Evolutionary conservation across 2,329 filamentous ascomycete species (phyloP).

Genomic region (Zopfia rhizophila): DNA sequence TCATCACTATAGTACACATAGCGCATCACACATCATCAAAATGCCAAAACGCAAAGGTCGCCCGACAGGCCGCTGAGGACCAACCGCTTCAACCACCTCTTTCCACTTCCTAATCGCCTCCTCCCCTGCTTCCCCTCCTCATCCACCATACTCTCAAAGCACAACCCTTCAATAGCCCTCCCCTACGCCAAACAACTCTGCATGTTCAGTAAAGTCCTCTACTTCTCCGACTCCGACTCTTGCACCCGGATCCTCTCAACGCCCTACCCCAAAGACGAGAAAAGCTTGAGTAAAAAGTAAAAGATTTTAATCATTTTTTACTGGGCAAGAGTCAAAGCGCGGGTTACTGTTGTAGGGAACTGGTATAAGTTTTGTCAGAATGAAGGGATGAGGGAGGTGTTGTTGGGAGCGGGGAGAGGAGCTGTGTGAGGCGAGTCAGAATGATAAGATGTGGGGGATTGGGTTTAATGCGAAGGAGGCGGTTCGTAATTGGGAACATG

Average conservation of each 20-base stretch:
- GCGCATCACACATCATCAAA: too few relatives aligned
- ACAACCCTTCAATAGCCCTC: conserved; percentile 14
- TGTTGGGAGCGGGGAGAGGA: conserved; percentile 64
- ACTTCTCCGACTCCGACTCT: conserved; percentile 31
- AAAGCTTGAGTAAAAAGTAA: conserved; percentile 61
- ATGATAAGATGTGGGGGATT: conserved; percentile 27
- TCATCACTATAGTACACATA: too few relatives aligned
- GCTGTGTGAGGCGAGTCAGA: conserved; percentile 64
- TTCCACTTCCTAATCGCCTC: conserved; percentile 16
- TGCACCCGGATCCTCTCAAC: conserved; percentile 58
- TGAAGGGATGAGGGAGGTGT: conserved; percentile 53
- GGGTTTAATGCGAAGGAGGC: conserved; percentile 24
- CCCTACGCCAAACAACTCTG: conserved; percentile 30
- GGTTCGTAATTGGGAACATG: too few relatives aligned
- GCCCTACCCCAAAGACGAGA: conserved; percentile 54
- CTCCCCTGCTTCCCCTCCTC: conserved; percentile 2
- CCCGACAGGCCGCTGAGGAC: not conserved
- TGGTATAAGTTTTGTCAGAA: conserved; percentile 63
- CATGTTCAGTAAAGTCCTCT: conserved; percentile 31
- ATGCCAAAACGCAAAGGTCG: too few relatives aligned
- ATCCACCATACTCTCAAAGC: conserved; percentile 3
- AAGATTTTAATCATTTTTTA: conserved; percentile 56
- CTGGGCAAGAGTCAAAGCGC: conserved; percentile 59
- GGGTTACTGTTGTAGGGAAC: conserved; percentile 62
- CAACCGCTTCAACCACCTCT: conserved; percentile 1